phyloP scores from a whole-genome alignment of 2,329 filamentous ascomycete species.

The Tolypocladium capitatum region DNA sequence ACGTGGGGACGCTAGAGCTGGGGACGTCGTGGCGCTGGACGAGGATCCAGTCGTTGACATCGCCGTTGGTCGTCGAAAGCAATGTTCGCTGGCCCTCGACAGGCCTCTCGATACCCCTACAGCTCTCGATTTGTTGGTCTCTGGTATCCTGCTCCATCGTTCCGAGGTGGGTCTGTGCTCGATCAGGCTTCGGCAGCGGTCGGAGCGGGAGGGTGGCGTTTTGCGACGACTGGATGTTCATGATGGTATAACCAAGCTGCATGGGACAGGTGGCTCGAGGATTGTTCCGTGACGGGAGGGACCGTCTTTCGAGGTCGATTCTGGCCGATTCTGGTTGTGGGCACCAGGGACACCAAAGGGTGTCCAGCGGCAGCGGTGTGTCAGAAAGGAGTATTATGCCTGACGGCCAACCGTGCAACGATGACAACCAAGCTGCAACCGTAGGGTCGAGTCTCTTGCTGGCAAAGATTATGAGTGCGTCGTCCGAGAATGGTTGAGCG shows the following conservation, averaged over 20 bases:
- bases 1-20: neutral
- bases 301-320: neutral
- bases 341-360: neutral
- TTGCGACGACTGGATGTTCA: neutral
- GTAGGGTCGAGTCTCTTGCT: neutral
- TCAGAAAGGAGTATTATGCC: neutral
- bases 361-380: neutral
- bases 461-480: neutral
- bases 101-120: neutral
- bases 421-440: neutral
- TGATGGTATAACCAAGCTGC: neutral
- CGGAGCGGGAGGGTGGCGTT: neutral
- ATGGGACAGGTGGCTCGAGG: neutral
- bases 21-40: neutral
- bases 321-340: neutral
- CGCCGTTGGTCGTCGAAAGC: neutral
- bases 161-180: neutral
- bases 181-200: neutral
- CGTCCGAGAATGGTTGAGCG: neutral
- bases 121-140: neutral
- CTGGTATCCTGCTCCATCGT: neutral
- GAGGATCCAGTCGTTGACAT: constrained; percentile 1
- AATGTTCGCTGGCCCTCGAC: neutral
- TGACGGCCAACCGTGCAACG: neutral
- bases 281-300: neutral